Percentiles rank a stretch among this genome's conserved stretches.
These are phyloP conservation scores for Garcia nutans DNA, from an alignment of 345 rosid genomes.

Conservation along the genomic window DNA sequence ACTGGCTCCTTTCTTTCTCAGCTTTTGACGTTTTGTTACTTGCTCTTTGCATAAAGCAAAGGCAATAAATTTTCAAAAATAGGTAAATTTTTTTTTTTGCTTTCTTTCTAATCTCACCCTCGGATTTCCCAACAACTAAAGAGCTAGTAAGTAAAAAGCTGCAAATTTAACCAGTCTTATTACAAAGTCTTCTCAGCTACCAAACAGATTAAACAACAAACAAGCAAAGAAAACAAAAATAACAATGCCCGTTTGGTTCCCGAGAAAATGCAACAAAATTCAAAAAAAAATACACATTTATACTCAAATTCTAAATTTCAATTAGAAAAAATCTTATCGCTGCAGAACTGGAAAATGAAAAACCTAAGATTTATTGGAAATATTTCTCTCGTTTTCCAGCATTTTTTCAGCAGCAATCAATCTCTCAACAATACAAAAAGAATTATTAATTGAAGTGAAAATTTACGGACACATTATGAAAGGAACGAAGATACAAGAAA, in stretches of 20 bases:
- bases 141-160: slow-evolving; percentile 9
- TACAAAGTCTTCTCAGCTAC: slow-evolving; percentile 14
- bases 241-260: slow-evolving; percentile 15
- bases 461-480: slow-evolving; percentile 7
- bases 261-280: slow-evolving; percentile 19
- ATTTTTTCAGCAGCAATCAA: slow-evolving; percentile 15
- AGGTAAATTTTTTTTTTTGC: not conserved
- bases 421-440: not conserved
- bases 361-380: not conserved
- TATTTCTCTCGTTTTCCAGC: not conserved
- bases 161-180: slow-evolving; percentile 15
- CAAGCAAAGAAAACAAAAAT: slow-evolving; percentile 8
- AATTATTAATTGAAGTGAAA: not conserved
- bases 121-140: slow-evolving; percentile 33
- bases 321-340: not conserved
- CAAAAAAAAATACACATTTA: not conserved
- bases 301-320: not conserved
- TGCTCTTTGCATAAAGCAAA: not conserved
- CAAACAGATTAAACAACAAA: slow-evolving; percentile 21
- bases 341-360: not conserved
- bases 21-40: not conserved
- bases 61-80: not conserved
- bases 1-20: not conserved
- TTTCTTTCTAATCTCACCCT: slow-evolving; percentile 9
- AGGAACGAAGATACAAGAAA: not conserved